phyloP scores from a whole-genome alignment of 768 basidiomycete species.

The Strobilomyces confusus region DNA sequence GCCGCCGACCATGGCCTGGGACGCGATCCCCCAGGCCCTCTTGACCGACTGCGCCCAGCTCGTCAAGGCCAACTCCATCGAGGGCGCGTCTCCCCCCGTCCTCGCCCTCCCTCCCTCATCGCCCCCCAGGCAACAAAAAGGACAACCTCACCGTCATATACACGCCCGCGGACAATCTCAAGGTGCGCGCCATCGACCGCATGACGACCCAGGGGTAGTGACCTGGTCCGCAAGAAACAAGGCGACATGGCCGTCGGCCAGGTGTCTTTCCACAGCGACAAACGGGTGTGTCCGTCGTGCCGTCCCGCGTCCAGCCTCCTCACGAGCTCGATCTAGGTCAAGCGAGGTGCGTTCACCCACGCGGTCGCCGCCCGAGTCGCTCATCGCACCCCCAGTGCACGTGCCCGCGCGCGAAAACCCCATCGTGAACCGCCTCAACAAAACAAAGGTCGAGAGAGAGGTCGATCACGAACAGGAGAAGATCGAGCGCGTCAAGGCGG shows the following conservation, averaged over 20 bases:
- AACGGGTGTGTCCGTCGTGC: conserved; percentile 61
- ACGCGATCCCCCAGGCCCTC: conserved; percentile 72
- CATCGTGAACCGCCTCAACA: conserved; percentile 90
- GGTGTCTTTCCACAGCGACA: conserved; percentile 92
- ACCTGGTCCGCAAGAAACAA: conserved; percentile 78
- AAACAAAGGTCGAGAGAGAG: conserved; percentile 79
- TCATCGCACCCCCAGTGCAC: too few relatives aligned
- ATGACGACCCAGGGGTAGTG: too few relatives aligned
- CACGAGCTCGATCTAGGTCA: conserved; percentile 50
- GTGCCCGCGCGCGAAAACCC: conserved; percentile 89
- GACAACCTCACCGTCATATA: conserved; percentile 91
- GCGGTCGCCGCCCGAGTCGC: too few relatives aligned
- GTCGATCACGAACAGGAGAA: conserved; percentile 92
- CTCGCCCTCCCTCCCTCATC: neutral
- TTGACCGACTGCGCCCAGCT: conserved; percentile 88
- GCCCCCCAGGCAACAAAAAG: conserved; percentile 85
- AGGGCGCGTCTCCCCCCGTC: conserved; percentile 44
- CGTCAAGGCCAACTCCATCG: conserved; percentile 96
- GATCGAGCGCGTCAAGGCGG: conserved; percentile 75
- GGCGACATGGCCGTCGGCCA: conserved; percentile 98
- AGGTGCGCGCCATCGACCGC: conserved; percentile 48
- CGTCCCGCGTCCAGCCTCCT: too few relatives aligned
- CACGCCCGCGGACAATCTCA: conserved; percentile 88
- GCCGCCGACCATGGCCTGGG: conserved; percentile 77
- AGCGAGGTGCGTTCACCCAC: too few relatives aligned